These are phyloP conservation scores for Gynostemma pentaphyllum DNA, from an alignment of 306 rosid genomes.

Conservation along the genomic window DNA sequence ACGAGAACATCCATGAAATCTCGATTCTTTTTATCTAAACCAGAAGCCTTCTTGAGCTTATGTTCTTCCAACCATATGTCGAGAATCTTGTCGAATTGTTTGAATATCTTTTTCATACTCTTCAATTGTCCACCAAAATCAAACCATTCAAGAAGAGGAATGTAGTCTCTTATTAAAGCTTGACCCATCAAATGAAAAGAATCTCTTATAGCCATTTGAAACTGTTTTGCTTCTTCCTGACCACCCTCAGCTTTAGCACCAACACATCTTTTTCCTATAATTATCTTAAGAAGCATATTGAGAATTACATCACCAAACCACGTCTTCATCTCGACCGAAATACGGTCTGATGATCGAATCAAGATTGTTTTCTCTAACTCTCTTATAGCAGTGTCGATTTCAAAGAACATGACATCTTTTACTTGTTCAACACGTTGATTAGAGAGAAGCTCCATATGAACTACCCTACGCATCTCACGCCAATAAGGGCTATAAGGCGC, in stretches of 20 bases:
- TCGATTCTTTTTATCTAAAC: not conserved
- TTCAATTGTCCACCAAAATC: slow-evolving; percentile 26
- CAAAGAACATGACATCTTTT: slow-evolving; percentile 14
- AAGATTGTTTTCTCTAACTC: slow-evolving; percentile 7
- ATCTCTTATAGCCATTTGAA: slow-evolving; percentile 8
- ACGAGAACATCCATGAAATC: slow-evolving; percentile 38
- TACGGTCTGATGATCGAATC: not conserved
- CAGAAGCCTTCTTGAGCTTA: not conserved
- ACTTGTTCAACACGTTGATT: slow-evolving; percentile 18
- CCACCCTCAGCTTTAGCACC: not conserved
- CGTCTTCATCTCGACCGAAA: slow-evolving; percentile 18
- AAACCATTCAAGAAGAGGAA: slow-evolving; percentile 24
- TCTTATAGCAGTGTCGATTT: slow-evolving; percentile 12
- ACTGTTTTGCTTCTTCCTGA: not conserved
- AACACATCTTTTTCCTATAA: slow-evolving; percentile 20
- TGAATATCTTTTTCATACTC: slow-evolving; percentile 19
- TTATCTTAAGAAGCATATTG: slow-evolving; percentile 25
- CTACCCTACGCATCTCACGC: slow-evolving; percentile 36
- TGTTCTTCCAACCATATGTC: slow-evolving; percentile 19
- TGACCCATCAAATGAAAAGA: slow-evolving; percentile 19
- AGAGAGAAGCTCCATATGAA: slow-evolving; percentile 24
- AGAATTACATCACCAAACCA: slow-evolving; percentile 26
- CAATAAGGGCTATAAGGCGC: slow-evolving; percentile 28
- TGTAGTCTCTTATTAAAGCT: slow-evolving; percentile 18
- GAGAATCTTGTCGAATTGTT: slow-evolving; percentile 12